Conservation (phyloP, 2,329 filamentous ascomycete species). For the Neopestalotiopsis sp. region DNA sequence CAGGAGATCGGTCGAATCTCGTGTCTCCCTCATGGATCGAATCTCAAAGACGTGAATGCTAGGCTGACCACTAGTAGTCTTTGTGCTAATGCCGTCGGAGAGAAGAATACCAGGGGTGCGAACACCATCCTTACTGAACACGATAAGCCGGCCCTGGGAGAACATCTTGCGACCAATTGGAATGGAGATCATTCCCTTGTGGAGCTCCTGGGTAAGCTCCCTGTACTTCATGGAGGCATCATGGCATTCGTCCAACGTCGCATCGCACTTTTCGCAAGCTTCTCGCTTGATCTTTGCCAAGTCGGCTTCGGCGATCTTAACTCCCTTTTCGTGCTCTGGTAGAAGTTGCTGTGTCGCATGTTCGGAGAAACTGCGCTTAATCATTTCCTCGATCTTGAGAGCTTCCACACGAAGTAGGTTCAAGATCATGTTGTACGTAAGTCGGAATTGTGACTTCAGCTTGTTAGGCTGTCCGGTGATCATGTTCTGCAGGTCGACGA, state of each 20-base stretch:
- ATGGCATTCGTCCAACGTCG: slow-evolving; percentile 80
- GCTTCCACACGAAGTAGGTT: slow-evolving; percentile 95
- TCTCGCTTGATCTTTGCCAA: slow-evolving; percentile 89
- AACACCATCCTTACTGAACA: slow-evolving; percentile 84
- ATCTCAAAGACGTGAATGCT: slow-evolving; percentile 82
- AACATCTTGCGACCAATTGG: slow-evolving; percentile 84
- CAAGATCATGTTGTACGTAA: slow-evolving; percentile 99
- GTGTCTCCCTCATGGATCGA: slow-evolving; percentile 67
- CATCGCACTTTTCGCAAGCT: slow-evolving; percentile 80
- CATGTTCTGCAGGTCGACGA: slow-evolving; percentile 84
- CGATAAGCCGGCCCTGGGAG: slow-evolving; percentile 73
- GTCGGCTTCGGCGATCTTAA: slow-evolving; percentile 90
- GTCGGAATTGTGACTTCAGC: slow-evolving; percentile 90
- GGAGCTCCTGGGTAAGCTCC: slow-evolving; percentile 79
- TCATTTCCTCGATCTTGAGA: slow-evolving; percentile 99
- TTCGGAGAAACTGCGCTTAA: slow-evolving; percentile 98
- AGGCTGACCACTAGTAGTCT: slow-evolving; percentile 61
- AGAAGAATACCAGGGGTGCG: slow-evolving; percentile 82
- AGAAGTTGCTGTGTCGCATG: slow-evolving; percentile 94
- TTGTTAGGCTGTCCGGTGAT: slow-evolving; percentile 96
- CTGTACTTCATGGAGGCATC: slow-evolving; percentile 81
- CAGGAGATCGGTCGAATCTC: slow-evolving; percentile 83
- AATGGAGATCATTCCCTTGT: slow-evolving; percentile 77
- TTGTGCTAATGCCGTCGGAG: slow-evolving; percentile 73
- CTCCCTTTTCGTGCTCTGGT: slow-evolving; percentile 93